Evolutionary conservation across 805 yeast genomes (phyloP).

Genomic region (Suhomyces sp.): DNA sequence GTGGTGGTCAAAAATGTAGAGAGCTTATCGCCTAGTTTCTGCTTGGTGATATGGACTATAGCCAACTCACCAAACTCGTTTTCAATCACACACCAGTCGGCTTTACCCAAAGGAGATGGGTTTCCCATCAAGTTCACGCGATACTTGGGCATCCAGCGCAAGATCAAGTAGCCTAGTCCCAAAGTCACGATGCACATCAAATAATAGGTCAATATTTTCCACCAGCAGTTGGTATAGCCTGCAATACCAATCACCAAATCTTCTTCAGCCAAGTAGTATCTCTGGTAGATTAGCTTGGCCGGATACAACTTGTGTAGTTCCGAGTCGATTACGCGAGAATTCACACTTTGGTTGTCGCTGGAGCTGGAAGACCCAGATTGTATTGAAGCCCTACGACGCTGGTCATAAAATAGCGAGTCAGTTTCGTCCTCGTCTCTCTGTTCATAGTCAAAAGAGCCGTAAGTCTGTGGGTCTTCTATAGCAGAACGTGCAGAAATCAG

Average conservation of each 20-base stretch:
- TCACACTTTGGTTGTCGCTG: not conserved
- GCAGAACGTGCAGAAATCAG: conserved; percentile 1
- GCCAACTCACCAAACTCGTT: conserved; percentile 88
- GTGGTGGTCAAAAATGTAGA: conserved; percentile 56
- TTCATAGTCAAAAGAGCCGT: conserved; percentile 22
- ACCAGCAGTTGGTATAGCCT: conserved; percentile 62
- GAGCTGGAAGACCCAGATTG: conserved; percentile 5
- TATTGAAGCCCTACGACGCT: conserved; percentile 15
- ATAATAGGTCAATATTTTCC: conserved; percentile 49
- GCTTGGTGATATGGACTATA: conserved; percentile 52
- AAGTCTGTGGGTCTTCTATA: conserved; percentile 4
- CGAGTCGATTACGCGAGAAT: not conserved
- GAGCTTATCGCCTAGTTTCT: conserved; percentile 66
- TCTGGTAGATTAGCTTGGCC: conserved; percentile 56
- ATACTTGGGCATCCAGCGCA: conserved; percentile 85
- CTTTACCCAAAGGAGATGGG: conserved; percentile 65
- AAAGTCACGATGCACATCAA: conserved; percentile 53
- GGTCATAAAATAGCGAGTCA: conserved; percentile 16
- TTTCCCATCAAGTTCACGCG: conserved; percentile 66
- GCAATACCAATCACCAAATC: conserved; percentile 94
- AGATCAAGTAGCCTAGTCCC: conserved; percentile 69
- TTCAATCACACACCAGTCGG: conserved; percentile 93
- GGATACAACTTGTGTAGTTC: conserved; percentile 16
- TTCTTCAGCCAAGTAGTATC: conserved; percentile 92
- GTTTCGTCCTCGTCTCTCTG: not conserved